Conservation (phyloP, 139 green algal species). For the Tetradesmus lagerheimii region DNA sequence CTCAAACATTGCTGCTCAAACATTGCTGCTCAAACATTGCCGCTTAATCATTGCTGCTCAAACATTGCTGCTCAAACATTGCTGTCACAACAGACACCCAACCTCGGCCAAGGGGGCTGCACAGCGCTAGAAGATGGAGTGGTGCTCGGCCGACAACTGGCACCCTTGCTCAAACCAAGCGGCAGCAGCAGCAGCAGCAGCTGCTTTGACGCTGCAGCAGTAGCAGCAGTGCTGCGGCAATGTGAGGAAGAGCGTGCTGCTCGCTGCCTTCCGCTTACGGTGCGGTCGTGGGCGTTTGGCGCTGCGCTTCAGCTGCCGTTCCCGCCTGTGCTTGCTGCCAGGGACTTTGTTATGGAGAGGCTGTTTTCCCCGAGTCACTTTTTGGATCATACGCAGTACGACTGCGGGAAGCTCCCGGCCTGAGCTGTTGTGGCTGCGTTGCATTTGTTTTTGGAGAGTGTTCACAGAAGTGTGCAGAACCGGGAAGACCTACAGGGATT, state of each 20-base stretch:
- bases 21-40: too few species aligned
- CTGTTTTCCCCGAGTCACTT: constrained; percentile 67
- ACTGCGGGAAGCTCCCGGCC: constrained; percentile 50
- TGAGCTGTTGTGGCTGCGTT: too few species aligned
- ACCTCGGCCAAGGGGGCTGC: constrained; percentile 80
- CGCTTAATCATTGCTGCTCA: too few species aligned
- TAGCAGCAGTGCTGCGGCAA: constrained; percentile 54
- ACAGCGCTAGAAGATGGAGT: constrained; percentile 79
- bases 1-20: too few species aligned
- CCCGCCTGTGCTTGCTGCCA: constrained; percentile 56
- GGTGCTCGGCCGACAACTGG: constrained; percentile 62
- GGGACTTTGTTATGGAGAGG: constrained; percentile 60
- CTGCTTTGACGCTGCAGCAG: neutral
- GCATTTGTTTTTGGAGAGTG: too few species aligned
- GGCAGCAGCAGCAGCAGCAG: neutral
- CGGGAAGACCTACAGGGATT: too few species aligned
- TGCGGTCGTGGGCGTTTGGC: constrained; percentile 59
- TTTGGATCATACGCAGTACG: constrained; percentile 72
- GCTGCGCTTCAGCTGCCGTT: constrained; percentile 64
- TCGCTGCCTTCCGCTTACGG: constrained; percentile 58
- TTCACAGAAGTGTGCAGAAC: too few species aligned
- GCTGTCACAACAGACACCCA: constrained; percentile 60
- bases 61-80: too few species aligned
- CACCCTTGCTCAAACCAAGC: neutral
- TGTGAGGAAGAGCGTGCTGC: constrained; percentile 64